Base-by-base conservation (phyloP, 768 basidiomycete genomes). In the Leccinellum albellum region DNA sequence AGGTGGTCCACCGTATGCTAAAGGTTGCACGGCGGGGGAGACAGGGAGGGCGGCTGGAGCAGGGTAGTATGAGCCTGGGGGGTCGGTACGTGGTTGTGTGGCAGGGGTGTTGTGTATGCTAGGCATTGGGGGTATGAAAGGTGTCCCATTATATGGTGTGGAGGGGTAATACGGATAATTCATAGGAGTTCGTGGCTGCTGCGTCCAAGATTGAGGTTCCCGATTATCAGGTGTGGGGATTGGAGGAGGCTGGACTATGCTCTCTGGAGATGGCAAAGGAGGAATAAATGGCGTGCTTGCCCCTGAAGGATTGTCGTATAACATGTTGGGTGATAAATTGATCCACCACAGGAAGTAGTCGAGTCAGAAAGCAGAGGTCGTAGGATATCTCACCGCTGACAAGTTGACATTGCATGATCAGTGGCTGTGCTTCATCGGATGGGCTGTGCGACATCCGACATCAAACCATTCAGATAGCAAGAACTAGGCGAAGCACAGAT, bases 81-180 rank as follows among this genome's bases (percentile, higher is more conserved):
- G 61, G 0, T 72, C 72, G 4, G 48, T 2, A 7, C 66, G 70
- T 37, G 57, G 33, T n/a, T 66, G 64, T 33, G 31, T 51, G 13
- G 60, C 61, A 20, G 68, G 70, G 15, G 67, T 70, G 12, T 56
- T 50, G 17, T 72, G 66, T 17, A 63, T 14, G 37, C 64, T 71
- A 7, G 69, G 70, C 58, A 68, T 66, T 12, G 63, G 61, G 2
- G 77, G 77, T 24, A 79, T 74, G 51, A 74, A 78, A 1, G 75
- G 75, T 7, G 73, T 71, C 3, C 64, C 51, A 35, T 71, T 74
- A 33, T 74, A 75, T 5, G 77, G 77, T 14, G 76, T 71, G 15
- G 60, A 55, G 1, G 75, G 73, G 54, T 78, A 78, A 33, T 66
- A 68, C 10, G 78, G 76, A 54, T 76, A 79, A 46, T 66, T 65